These are phyloP conservation scores for Eudorina sp. DNA, from an alignment of 139 green algal genomes.

Conservation along the genomic window DNA sequence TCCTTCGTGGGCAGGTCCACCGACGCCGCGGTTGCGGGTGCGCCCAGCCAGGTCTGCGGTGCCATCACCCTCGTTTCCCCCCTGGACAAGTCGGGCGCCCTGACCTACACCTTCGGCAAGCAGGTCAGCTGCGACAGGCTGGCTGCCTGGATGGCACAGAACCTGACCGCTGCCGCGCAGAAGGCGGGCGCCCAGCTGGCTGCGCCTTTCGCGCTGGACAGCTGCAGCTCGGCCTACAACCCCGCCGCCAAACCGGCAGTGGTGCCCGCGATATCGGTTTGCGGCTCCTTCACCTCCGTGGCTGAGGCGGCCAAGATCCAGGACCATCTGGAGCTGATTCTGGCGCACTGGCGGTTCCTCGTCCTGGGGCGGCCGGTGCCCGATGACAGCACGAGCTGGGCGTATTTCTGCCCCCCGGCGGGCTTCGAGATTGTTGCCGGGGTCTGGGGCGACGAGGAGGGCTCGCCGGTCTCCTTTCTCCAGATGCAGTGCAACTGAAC, in stretches of 20 bases:
- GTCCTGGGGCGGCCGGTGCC: background rate
- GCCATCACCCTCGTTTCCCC: background rate
- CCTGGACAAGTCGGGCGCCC: background rate
- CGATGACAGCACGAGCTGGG: background rate
- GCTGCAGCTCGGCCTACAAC: background rate
- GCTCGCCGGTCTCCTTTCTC: no score
- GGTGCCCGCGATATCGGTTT: background rate
- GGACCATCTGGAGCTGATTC: background rate
- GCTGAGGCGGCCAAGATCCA: conserved; percentile 2
- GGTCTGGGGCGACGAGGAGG: background rate
- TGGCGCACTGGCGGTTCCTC: background rate
- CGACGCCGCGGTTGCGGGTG: background rate
- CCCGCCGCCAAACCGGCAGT: background rate
- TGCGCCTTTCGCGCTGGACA: background rate
- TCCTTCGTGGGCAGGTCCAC: no score
- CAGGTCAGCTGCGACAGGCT: background rate
- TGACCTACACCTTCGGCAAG: background rate
- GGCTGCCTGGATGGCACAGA: background rate
- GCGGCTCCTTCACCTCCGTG: background rate
- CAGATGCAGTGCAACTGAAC: no score
- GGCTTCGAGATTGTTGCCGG: background rate
- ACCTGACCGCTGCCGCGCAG: background rate
- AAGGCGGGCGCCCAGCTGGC: background rate
- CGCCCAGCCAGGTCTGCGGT: background rate
- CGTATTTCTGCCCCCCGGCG: background rate